These are phyloP conservation scores for Colletotrichum tanaceti DNA, from an alignment of 2,329 filamentous ascomycete species.

Conservation along the genomic window DNA sequence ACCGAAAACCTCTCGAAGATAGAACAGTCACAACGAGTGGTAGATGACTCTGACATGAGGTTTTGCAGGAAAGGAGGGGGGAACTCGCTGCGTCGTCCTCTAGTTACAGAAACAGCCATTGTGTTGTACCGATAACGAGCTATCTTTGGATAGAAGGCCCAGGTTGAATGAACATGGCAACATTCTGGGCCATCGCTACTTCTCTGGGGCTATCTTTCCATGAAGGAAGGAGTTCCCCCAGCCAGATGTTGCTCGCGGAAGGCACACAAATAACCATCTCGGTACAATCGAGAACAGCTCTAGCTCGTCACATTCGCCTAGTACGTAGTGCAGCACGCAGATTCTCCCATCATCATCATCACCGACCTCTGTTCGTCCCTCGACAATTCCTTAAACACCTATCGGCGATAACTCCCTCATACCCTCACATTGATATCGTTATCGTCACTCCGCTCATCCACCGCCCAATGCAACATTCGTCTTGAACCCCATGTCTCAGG, in stretches of 20 bases:
- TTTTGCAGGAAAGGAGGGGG: too few relatives aligned
- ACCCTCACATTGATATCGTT: conserved; percentile 2
- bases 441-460: background rate
- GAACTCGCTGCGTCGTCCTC: background rate
- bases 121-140: background rate
- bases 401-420: conserved; percentile 2
- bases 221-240: background rate
- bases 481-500: conserved; percentile 21
- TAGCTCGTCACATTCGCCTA: background rate
- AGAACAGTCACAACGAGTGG: too few relatives aligned
- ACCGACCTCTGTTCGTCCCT: background rate
- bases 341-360: conserved; percentile 7
- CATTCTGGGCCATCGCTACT: background rate
- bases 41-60: too few relatives aligned
- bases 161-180: background rate
- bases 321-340: background rate
- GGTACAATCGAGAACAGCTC: too few relatives aligned
- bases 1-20: too few relatives aligned
- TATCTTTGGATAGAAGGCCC: too few relatives aligned
- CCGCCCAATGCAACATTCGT: background rate
- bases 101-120: background rate
- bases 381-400: conserved; percentile 1
- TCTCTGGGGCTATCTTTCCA: background rate
- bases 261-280: background rate
- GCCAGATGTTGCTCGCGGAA: background rate